Evolutionary conservation across 805 yeast genomes (phyloP).

Genomic region (Schizosaccharomyces octosporus): DNA sequence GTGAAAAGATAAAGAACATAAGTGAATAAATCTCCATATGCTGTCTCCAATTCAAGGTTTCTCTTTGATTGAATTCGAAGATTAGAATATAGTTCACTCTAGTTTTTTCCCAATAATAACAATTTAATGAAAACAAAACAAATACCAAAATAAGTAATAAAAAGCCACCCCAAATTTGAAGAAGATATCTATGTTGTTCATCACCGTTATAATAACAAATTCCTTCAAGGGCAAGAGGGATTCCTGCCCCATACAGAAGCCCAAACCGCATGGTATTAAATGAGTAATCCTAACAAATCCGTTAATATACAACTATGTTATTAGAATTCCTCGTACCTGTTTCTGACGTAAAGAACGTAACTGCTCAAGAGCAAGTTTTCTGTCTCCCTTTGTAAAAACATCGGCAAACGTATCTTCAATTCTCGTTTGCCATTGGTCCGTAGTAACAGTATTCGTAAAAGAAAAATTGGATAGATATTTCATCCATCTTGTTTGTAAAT

Average conservation of each 20-base stretch:
- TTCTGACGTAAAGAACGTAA: background rate
- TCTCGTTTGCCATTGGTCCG: background rate
- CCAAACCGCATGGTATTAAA: background rate
- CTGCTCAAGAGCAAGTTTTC: background rate
- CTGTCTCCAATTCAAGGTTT: constrained; percentile 40
- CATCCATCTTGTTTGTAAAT: background rate
- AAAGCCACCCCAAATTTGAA: constrained; percentile 89
- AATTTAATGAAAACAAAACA: constrained; percentile 39
- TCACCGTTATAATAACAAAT: background rate
- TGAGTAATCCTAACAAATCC: background rate
- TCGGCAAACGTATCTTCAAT: background rate
- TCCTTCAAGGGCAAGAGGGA: background rate
- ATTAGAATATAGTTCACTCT: constrained; percentile 79
- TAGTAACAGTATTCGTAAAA: background rate
- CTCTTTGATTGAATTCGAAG: constrained; percentile 58
- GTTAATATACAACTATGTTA: background rate
- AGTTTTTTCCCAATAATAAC: constrained; percentile 44
- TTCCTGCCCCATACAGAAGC: background rate
- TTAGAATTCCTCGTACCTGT: background rate
- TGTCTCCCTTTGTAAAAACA: background rate
- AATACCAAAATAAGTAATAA: constrained; percentile 37
- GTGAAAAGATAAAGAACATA: constrained; percentile 27
- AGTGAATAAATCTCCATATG: constrained; percentile 40
- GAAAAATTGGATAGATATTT: background rate
- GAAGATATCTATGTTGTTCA: constrained; percentile 13